Percentiles rank a stretch among this genome's conserved stretches.
These are phyloP conservation scores for Jasminum sambac DNA, from an alignment of 257 asterid genomes.

Conservation along the genomic window DNA sequence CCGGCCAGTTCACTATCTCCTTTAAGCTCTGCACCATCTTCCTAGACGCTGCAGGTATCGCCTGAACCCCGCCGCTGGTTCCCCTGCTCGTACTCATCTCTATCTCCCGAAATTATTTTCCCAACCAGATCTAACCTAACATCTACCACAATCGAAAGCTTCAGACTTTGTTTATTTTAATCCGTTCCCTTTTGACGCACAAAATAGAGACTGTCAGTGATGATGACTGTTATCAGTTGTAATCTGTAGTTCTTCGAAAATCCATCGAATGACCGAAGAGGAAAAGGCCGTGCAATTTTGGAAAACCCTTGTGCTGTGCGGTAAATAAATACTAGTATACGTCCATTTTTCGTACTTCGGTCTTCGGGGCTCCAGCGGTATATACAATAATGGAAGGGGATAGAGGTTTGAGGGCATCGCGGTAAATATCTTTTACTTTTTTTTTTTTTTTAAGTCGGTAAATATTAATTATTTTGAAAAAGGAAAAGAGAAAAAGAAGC, in stretches of 20 bases:
- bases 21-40: constrained; percentile 86
- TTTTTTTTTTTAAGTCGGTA: too few relatives aligned
- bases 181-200: neutral
- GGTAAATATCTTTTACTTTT: too few relatives aligned
- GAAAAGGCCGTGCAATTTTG: neutral
- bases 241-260: too few relatives aligned
- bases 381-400: too few relatives aligned
- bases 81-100: constrained; percentile 53
- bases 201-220: neutral
- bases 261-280: neutral
- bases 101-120: neutral
- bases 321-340: too few relatives aligned
- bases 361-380: too few relatives aligned
- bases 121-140: constrained; percentile 39
- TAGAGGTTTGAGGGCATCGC: too few relatives aligned
- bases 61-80: constrained; percentile 47
- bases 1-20: constrained; percentile 81
- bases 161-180: neutral
- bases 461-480: too few relatives aligned
- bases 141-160: neutral
- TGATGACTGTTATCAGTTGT: neutral
- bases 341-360: too few relatives aligned
- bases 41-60: constrained; percentile 66
- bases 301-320: neutral
- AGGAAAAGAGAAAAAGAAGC: too few relatives aligned